Evolutionary conservation across 768 basidiomycete genomes (phyloP).

Genomic region (Panaeolus papilionaceus): DNA sequence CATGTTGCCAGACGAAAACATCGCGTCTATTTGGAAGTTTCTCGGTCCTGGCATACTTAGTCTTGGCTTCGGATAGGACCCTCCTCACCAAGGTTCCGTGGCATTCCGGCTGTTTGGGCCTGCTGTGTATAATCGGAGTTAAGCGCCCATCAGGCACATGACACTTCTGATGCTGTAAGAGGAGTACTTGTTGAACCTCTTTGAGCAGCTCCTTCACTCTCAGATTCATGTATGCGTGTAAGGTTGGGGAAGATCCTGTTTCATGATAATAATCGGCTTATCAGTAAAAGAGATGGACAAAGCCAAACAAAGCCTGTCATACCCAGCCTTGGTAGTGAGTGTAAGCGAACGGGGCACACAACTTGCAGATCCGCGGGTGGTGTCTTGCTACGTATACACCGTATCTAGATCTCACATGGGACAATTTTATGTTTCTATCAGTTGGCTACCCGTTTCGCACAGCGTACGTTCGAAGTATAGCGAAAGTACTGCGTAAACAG

Average conservation of each 20-base stretch:
- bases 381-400: neutral
- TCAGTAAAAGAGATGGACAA: neutral
- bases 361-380: no score
- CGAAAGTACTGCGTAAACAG: neutral
- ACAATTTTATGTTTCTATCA: neutral
- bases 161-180: neutral
- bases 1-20: neutral
- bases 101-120: neutral
- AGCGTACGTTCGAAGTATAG: neutral
- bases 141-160: neutral
- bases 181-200: neutral
- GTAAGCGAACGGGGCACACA: neutral
- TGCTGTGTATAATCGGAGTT: neutral
- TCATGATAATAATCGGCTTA: neutral
- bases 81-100: neutral
- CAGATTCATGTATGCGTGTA: neutral
- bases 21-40: neutral
- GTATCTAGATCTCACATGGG: neutral
- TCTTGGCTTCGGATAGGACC: neutral
- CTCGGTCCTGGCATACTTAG: neutral
- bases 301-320: neutral
- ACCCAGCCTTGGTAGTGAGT: neutral
- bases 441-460: neutral
- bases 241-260: neutral
- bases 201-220: neutral